Conservation (phyloP, 2,329 filamentous ascomycete species). For the Massarina eburnea region DNA sequence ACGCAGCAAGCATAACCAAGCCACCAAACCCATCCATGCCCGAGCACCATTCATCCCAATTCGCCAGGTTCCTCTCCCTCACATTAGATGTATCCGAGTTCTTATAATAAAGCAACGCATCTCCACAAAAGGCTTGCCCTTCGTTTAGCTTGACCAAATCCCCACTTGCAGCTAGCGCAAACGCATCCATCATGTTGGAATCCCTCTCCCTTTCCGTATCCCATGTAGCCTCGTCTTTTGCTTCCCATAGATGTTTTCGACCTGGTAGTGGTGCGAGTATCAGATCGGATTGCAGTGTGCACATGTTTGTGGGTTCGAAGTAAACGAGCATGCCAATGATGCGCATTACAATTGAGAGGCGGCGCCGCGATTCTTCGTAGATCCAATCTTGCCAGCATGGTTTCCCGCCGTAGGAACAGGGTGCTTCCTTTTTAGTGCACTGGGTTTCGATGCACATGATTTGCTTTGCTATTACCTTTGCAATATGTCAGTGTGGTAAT, state of each 20-base stretch:
- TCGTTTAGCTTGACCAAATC: conserved; percentile 36
- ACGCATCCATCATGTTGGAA: conserved; percentile 18
- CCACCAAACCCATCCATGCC: conserved; percentile 51
- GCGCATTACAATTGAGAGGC: conserved; percentile 45
- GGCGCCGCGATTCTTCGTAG: conserved; percentile 45
- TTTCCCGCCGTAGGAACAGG: conserved; percentile 17
- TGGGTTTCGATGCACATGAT: conserved; percentile 9
- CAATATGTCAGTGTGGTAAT: background rate
- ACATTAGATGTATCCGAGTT: conserved; percentile 10
- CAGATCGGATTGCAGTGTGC: conserved; percentile 38
- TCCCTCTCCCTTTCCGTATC: conserved; percentile 32
- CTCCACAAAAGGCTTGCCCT: conserved; percentile 22
- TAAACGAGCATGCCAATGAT: conserved; percentile 48
- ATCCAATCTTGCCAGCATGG: conserved; percentile 46
- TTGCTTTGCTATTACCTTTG: conserved; percentile 7
- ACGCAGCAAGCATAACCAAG: conserved; percentile 51
- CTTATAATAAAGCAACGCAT: conserved; percentile 15
- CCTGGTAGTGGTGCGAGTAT: conserved; percentile 48
- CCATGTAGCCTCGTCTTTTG: conserved; percentile 40
- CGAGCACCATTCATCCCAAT: conserved; percentile 51
- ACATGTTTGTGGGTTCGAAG: conserved; percentile 45
- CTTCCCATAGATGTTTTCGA: conserved; percentile 50
- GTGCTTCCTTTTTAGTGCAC: background rate
- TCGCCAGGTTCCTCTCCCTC: conserved; percentile 20
- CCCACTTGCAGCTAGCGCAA: conserved; percentile 36